phyloP scores from a whole-genome alignment of 257 asterid genomes.

The Nicotiana attenuata region DNA sequence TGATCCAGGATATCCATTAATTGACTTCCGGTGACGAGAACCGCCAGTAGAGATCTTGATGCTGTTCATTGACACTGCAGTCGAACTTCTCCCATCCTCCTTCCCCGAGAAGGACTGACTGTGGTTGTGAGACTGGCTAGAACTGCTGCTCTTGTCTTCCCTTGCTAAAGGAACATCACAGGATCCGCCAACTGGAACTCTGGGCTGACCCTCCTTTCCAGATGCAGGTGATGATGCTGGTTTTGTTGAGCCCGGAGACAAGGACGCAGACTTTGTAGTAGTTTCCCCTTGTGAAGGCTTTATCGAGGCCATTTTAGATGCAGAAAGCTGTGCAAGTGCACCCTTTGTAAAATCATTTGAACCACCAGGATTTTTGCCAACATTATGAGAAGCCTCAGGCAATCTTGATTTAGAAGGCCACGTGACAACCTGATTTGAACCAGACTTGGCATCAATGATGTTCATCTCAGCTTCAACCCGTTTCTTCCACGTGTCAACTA shows the following conservation, averaged over 20 bases:
- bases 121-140: conserved; percentile 61
- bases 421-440: conserved; percentile 38
- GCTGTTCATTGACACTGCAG: conserved; percentile 40
- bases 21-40: conserved; percentile 46
- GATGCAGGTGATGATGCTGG: conserved; percentile 44
- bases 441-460: conserved; percentile 53
- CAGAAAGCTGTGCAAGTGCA: conserved; percentile 47
- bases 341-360: conserved; percentile 57
- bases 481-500: conserved; percentile 96
- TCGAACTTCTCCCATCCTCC: conserved; percentile 56
- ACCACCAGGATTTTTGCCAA: conserved; percentile 42
- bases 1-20: conserved; percentile 34
- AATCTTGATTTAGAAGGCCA: conserved; percentile 76
- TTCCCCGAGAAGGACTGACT: conserved; percentile 50
- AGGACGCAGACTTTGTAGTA: conserved; percentile 48
- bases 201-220: conserved; percentile 55
- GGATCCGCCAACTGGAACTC: conserved; percentile 31
- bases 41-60: conserved; percentile 45
- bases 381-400: conserved; percentile 59
- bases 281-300: conserved; percentile 63
- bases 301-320: conserved; percentile 41
- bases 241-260: conserved; percentile 56
- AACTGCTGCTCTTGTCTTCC: conserved; percentile 81
- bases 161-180: conserved; percentile 44
- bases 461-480: conserved; percentile 95